Evolutionary conservation across 495 filamentous ascomycete genomes (phyloP), one percentile per base, ranked within the genome.

Genomic region (Astrothelium subdiscretum): DNA sequence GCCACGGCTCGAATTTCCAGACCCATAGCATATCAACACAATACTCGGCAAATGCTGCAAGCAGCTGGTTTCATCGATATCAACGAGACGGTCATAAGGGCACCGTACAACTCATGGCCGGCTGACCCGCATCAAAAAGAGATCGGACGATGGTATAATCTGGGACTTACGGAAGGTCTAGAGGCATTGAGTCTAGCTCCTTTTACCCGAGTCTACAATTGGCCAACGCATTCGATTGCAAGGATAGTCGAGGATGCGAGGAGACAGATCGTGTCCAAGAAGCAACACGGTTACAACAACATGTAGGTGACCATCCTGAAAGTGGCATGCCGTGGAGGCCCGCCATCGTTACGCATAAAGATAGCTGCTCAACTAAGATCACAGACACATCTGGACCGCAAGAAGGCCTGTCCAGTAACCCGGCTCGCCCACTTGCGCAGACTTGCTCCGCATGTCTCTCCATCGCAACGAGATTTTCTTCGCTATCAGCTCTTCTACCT

Each of bases 21-120:
- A 51, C 85, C 90, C 11, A 77, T 96, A 58, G 80, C 80, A 15
- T 72, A 81, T 40, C 84, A 92, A 68, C 82, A 82, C 66, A 76
- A 81, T 18, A 57, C 60, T 18, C 80, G 85, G 59, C 73, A 76
- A 58, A 75, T 84, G 64, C 76, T 97, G 31, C 76, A 84, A 64
- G 75, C 80, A 13, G 84, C 86, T 54, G 92, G 92, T n/a, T 95
- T 94, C 69, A 85, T 85, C 18, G 87, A 97, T 58, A 87, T 96
- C 59, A 81, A 86, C 58, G 87, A 95, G 70, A 80, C 83, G 61
- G 79, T 83, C 61, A 85, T 95, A 51, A 80, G 82, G 40, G 67
- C 94, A 38, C 89, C 91, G 1, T 72, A 91, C 64, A 95, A 90
- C 62, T 78, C 86, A 1, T 96, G 92, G 92, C 84, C 87, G 32